Evolutionary conservation across 164 flowering plant species (phyloP), one percentile per base, ranked within the genome.

Genomic region (Magnolia kwangsiensis): DNA sequence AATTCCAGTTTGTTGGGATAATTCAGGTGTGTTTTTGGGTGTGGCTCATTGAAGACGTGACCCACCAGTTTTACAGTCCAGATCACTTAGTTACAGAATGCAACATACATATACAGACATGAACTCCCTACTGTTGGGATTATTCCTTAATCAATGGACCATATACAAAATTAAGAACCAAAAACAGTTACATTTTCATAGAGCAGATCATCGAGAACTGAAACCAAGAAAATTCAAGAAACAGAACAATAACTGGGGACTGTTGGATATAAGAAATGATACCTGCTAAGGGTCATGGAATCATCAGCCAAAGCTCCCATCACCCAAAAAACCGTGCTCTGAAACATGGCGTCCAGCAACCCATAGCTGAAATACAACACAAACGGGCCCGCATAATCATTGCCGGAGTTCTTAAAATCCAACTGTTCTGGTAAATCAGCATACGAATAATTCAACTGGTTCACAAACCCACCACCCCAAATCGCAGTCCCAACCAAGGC

Each of bases 261-360:
- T 3, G 7, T 37, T 5, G 7, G 45, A 37, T 37, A 37, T 37
- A 37, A 5, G 7, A 37, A 37, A 37, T 37, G 45, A 37, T 85
- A 93, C 97, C 99, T 93, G 95, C 99, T 94, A 37, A 96, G 93
- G 21, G 87, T 89, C 85, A 88, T 91, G 21, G 97, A 89, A 82
- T 92, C 97, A 71, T 92, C 85, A 11, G 98, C 98, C 83, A 96
- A 77, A 2, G 94, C 88, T 24, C 99, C 99, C 74, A 94, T 92
- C 24, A 96, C 89, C 99, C 98, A 96, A 74, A 92, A 96, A 71
- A 89, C 88, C 93, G 90, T 74, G 80, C 90, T 90, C 85, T 96
- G 99, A 75, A 90, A 96, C 94, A 96, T 91, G 51, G 97, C 89
- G 86, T 94, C 99, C 71, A 94, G 78, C 87, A 94, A 80, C 0